Base-by-base conservation (phyloP, 2,329 filamentous ascomycete genomes). In the Lachnellula suecica region DNA sequence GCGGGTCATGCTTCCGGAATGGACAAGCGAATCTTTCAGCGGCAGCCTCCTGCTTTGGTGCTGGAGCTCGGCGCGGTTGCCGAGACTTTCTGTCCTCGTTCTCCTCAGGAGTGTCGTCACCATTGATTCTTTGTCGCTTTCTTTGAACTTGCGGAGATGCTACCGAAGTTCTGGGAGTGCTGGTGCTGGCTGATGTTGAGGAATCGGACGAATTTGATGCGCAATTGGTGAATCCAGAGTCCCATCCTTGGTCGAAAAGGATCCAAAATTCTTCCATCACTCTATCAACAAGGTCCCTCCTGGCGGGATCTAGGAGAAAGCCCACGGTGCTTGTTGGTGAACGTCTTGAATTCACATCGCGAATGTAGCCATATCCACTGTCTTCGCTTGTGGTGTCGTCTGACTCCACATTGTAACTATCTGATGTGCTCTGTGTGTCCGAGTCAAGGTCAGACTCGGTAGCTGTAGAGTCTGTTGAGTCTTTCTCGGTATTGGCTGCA, bases 171-270 rank as follows among this genome's bases (percentile, higher is more conserved):
- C 9, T 13, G 27, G 42, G 34, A 19, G 17, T 29, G 19, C 22
- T 42, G 10, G 8, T 17, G 34, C 44, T 29, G 7, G 41, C 22
- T 34, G 19, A 15, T 19, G 31, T 37, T 17, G 50, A 38, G 68
- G n/a, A 72, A 52, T 1, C 72, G 71, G 1, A 74, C 58, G 3
- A 75, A 59, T 1, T 68, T 68, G 19, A 72, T 63, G 19, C 67
- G 69, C 15, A 69, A 66, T 42, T 64, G 72, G 50, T 73, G 74
- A 2, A 68, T 71, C 2, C 65, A 66, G 17, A 68, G 70, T 2
- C 74, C 74, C 27, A 67, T n/a, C 44, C 46, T 19, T 58, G 46
- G 15, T 58, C 47, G 46, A 55, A 58, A 19, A 58, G 27, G 13
- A 40, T 35, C 49, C 50, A 56, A 31, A 58, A 58, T 34, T 58